phyloP scores from a whole-genome alignment of 257 asterid genomes.

The Paraleonurus japonicus region DNA sequence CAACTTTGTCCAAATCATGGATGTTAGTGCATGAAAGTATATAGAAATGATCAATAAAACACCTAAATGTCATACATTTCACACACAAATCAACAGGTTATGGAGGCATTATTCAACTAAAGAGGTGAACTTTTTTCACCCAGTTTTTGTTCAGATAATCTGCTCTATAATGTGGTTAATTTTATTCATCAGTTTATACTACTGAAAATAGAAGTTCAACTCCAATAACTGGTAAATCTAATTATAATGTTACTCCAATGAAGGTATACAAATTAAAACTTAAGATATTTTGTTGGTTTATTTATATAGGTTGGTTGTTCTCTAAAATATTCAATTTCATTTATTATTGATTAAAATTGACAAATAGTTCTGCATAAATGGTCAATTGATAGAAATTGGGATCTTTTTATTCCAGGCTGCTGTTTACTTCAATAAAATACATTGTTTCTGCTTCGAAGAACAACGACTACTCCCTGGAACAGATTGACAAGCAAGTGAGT shows the following conservation, averaged over 20 bases:
- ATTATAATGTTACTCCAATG: constrained; percentile 96
- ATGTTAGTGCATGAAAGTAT: no score
- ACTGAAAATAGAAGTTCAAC: constrained; percentile 85
- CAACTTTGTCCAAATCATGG: no score
- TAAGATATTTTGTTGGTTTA: background rate
- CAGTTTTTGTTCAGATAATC: no score
- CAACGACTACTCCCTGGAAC: constrained; percentile 92
- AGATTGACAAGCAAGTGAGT: constrained; percentile 89
- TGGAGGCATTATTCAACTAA: no score
- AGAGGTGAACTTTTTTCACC: no score
- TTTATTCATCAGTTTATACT: constrained; percentile 92
- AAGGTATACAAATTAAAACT: constrained; percentile 46
- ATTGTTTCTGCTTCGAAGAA: constrained; percentile 93
- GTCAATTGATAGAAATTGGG: background rate
- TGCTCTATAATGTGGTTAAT: no score
- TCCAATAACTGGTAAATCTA: constrained; percentile 84
- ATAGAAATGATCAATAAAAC: no score
- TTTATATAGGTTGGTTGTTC: no score
- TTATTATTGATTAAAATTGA: background rate
- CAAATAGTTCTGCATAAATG: background rate
- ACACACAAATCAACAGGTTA: no score
- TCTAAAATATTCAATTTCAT: background rate
- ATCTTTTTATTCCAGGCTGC: constrained; percentile 59
- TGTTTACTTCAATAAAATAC: constrained; percentile 86
- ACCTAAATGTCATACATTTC: no score